phyloP scores from a whole-genome alignment of 1,284 basidiomycete species.

The Ganoderma lucidum region DNA sequence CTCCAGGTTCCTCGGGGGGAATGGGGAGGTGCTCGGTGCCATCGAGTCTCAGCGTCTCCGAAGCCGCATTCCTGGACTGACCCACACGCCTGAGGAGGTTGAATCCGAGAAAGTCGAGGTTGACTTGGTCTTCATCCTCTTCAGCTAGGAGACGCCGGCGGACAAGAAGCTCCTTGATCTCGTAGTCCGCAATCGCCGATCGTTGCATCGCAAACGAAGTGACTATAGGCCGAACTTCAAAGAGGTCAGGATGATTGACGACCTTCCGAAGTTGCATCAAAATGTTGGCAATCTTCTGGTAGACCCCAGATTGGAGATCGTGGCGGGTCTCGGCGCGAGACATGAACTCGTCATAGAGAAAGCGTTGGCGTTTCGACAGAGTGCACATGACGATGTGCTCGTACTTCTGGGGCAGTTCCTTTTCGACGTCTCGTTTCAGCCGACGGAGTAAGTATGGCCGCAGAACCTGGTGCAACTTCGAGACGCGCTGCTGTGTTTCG shows the following conservation, averaged over 20 bases:
- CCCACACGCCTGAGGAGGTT: constrained; percentile 64
- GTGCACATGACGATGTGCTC: constrained; percentile 95
- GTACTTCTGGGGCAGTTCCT: constrained; percentile 93
- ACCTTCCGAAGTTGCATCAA: constrained; percentile 97
- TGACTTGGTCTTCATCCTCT: constrained; percentile 57
- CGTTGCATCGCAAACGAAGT: constrained; percentile 91
- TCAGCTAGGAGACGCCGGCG: constrained; percentile 70
- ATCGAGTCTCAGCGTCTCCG: constrained; percentile 68
- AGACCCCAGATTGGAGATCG: constrained; percentile 86
- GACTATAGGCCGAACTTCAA: constrained; percentile 93
- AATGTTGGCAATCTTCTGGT: constrained; percentile 95
- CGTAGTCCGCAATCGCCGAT: constrained; percentile 85
- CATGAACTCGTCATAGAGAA: constrained; percentile 99
- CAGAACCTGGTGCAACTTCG: constrained; percentile 91
- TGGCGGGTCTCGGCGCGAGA: constrained; percentile 87
- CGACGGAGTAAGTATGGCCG: constrained; percentile 95
- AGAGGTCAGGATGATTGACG: constrained; percentile 96
- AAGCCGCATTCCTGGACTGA: constrained; percentile 60
- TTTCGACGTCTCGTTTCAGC: constrained; percentile 96
- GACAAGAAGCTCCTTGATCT: constrained; percentile 90
- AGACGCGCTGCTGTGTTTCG: constrained; percentile 87
- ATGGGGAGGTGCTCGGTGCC: constrained; percentile 74
- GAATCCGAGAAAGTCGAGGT: constrained; percentile 74
- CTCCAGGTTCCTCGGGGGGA: constrained; percentile 61
- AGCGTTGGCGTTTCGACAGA: constrained; percentile 94